These are phyloP conservation scores for Sapria himalayana DNA, from an alignment of 345 rosid genomes.

Conservation along the genomic window DNA sequence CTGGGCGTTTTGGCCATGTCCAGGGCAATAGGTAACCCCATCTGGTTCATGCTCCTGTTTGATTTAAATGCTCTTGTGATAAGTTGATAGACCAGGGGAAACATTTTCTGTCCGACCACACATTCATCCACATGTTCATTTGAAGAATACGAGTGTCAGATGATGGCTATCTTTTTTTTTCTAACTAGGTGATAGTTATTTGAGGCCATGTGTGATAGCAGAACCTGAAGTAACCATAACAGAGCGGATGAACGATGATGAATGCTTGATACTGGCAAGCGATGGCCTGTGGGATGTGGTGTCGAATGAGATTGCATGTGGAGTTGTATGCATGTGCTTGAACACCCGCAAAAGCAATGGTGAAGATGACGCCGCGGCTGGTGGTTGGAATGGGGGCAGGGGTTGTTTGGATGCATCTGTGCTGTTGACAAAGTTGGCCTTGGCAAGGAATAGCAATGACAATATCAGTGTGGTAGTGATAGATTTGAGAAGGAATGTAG, in stretches of 20 bases:
- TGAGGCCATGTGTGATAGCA: slow-evolving; percentile 74
- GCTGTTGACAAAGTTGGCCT: slow-evolving; percentile 62
- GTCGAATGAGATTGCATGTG: slow-evolving; percentile 56
- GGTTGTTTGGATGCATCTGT: slow-evolving; percentile 62
- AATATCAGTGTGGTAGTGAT: slow-evolving; percentile 75
- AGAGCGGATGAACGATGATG: slow-evolving; percentile 50
- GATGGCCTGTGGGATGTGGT: slow-evolving; percentile 95
- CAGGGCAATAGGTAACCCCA: slow-evolving; percentile 49
- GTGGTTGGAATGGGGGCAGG: slow-evolving; percentile 23
- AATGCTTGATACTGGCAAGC: slow-evolving; percentile 58
- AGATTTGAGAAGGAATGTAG: slow-evolving; percentile 32
- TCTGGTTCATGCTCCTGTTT: too few species aligned
- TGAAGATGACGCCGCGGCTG: slow-evolving; percentile 9
- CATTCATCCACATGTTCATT: too few species aligned
- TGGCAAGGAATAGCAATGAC: slow-evolving; percentile 55
- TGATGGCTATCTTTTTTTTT: neutral
- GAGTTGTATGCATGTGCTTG: slow-evolving; percentile 47
- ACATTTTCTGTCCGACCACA: too few species aligned
- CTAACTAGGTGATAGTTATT: slow-evolving; percentile 55
- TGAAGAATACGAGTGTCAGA: too few species aligned
- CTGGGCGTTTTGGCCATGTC: slow-evolving; percentile 81
- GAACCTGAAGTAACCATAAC: slow-evolving; percentile 58
- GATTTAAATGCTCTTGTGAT: too few species aligned
- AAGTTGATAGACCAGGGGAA: too few species aligned
- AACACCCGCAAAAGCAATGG: slow-evolving; percentile 15